Evolutionary conservation across 345 rosid species (phyloP).

Genomic region (Euphorbia peplus): DNA sequence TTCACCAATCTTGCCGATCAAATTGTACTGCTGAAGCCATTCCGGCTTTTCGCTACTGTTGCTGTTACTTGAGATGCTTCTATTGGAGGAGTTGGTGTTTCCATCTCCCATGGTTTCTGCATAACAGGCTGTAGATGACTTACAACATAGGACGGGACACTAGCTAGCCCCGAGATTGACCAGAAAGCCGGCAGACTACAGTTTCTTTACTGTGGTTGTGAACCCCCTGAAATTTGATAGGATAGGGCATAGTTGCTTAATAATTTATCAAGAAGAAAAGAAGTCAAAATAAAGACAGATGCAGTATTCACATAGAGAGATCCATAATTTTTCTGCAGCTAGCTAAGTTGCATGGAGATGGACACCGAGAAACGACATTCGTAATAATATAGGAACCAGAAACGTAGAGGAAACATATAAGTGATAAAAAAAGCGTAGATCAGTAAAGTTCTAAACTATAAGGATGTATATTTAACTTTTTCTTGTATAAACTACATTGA

Average conservation of each 20-base stretch:
- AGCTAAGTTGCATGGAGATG: background rate
- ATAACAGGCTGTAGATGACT: slow-evolving; percentile 10
- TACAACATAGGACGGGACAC: background rate
- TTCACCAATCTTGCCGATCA: slow-evolving; percentile 97
- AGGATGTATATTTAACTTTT: no score
- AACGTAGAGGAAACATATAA: no score
- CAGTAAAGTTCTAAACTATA: no score
- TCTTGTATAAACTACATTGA: no score
- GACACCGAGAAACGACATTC: no score
- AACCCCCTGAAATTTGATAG: slow-evolving; percentile 6
- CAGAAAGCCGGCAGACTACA: background rate
- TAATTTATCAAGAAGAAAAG: background rate
- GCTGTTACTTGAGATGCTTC: slow-evolving; percentile 26
- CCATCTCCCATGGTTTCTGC: slow-evolving; percentile 56
- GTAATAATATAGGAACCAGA: no score
- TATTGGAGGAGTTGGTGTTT: slow-evolving; percentile 19
- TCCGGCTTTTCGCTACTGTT: slow-evolving; percentile 67
- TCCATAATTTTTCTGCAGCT: background rate
- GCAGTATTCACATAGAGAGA: background rate
- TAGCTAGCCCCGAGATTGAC: background rate
- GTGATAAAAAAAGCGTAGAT: no score
- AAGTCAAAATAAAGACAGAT: background rate
- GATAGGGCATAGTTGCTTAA: background rate
- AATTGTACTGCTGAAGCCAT: slow-evolving; percentile 97
- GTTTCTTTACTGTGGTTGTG: background rate